Percentiles rank a stretch among this genome's conserved stretches.
phyloP scores from a whole-genome alignment of 345 rosid genomes.

The Sonneratia caseolaris region DNA sequence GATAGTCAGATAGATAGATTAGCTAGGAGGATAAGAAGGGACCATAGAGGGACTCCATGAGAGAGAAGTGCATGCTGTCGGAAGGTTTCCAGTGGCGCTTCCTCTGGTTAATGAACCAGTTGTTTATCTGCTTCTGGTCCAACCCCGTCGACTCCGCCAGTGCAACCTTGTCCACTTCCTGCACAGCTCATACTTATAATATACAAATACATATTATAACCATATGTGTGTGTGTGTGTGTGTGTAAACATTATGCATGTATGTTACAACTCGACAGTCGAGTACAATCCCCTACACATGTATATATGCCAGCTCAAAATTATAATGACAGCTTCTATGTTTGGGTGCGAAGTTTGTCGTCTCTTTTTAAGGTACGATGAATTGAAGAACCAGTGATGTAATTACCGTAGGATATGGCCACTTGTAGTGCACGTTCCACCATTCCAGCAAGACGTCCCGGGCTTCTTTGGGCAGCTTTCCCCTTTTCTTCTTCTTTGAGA shows the following conservation, averaged over 20 bases:
- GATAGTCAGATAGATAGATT: background rate
- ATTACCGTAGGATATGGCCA: slow-evolving; percentile 61
- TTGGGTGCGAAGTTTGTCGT: no score
- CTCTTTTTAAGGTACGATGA: no score
- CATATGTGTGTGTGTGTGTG: no score
- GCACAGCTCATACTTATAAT: background rate
- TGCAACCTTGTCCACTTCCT: slow-evolving; percentile 44
- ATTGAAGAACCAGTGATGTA: no score
- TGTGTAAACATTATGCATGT: no score
- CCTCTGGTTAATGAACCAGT: slow-evolving; percentile 57
- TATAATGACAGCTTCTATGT: no score
- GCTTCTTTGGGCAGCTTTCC: slow-evolving; percentile 49
- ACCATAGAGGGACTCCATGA: slow-evolving; percentile 33
- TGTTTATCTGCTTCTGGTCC: slow-evolving; percentile 54
- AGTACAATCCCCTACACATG: no score
- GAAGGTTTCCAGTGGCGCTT: slow-evolving; percentile 59
- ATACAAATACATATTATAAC: no score
- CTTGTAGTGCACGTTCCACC: slow-evolving; percentile 46
- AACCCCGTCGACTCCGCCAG: slow-evolving; percentile 43
- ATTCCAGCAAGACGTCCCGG: slow-evolving; percentile 30
- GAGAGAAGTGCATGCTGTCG: slow-evolving; percentile 35
- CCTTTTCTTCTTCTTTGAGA: slow-evolving; percentile 45
- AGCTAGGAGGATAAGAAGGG: slow-evolving; percentile 15
- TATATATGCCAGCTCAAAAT: no score
- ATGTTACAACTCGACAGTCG: no score